Evolutionary conservation across 2,329 filamentous ascomycete species (phyloP).

Genomic region (Coniosporium tulheliwenetii): DNA sequence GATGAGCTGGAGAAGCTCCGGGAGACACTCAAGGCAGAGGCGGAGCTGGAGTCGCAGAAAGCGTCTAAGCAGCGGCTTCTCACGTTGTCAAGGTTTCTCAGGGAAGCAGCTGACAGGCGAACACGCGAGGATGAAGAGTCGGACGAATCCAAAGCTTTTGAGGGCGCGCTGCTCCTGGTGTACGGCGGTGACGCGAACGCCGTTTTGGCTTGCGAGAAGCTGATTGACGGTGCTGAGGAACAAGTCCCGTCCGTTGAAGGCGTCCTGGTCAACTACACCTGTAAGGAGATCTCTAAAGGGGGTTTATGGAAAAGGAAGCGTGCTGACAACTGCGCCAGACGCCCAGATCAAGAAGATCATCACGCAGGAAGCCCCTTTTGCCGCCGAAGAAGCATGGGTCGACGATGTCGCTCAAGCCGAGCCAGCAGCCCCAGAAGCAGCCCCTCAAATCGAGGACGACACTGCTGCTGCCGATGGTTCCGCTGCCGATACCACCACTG

Average conservation of each 20-base stretch:
- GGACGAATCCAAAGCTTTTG: slow-evolving; percentile 67
- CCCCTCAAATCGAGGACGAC: slow-evolving; percentile 12
- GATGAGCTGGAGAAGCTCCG: slow-evolving; percentile 39
- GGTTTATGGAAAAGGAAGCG: too few relatives aligned
- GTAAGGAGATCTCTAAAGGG: slow-evolving; percentile 32
- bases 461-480: slow-evolving; percentile 16
- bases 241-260: slow-evolving; percentile 49
- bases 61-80: slow-evolving; percentile 47
- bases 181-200: slow-evolving; percentile 65
- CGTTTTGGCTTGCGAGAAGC: slow-evolving; percentile 59
- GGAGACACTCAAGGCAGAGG: slow-evolving; percentile 40
- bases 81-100: slow-evolving; percentile 62
- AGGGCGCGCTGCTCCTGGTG: slow-evolving; percentile 62
- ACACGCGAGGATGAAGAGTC: slow-evolving; percentile 54
- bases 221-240: slow-evolving; percentile 58
- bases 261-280: slow-evolving; percentile 51
- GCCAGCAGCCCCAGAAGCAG: slow-evolving; percentile 10
- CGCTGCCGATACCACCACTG: slow-evolving; percentile 6
- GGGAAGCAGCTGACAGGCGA: slow-evolving; percentile 59
- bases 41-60: slow-evolving; percentile 28
- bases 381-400: slow-evolving; percentile 33
- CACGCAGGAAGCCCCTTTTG: slow-evolving; percentile 36
- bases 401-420: slow-evolving; percentile 31
- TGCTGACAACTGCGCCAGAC: slow-evolving; percentile 8
- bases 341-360: slow-evolving; percentile 22